A percentile compares a stretch with the other conserved stretches of the same genome.
phyloP scores from a whole-genome alignment of 2,329 filamentous ascomycete genomes.

The Sarocladium strictum region DNA sequence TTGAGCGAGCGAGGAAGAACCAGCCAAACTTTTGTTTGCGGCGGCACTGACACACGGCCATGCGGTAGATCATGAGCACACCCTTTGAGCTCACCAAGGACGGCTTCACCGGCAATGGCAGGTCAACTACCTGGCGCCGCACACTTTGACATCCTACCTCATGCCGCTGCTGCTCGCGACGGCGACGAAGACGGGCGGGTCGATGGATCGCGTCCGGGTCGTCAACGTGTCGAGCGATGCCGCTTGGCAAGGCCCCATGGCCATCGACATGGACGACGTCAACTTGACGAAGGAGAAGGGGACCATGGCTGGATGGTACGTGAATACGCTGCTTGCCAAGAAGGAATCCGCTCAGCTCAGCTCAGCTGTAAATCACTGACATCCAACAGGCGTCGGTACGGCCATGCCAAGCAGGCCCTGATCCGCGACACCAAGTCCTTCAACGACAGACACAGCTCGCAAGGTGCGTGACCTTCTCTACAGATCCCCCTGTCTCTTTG shows the following conservation, averaged over 20 bases:
- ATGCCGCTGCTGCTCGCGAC: background rate
- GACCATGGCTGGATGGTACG: conserved; percentile 15
- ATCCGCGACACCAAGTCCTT: conserved; percentile 11
- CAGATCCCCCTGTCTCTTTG: no score
- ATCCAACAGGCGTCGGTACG: conserved; percentile 7
- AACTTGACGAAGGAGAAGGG: conserved; percentile 17
- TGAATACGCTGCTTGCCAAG: no score
- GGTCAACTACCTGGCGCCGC: conserved; percentile 40
- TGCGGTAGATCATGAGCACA: conserved; percentile 29
- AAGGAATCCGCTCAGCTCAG: no score
- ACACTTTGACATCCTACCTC: background rate
- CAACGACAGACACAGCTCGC: conserved; percentile 14
- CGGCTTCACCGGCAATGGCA: conserved; percentile 44
- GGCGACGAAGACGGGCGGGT: background rate
- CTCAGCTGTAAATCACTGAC: background rate
- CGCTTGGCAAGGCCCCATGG: conserved; percentile 14
- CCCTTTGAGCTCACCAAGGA: conserved; percentile 30
- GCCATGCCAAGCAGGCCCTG: conserved; percentile 10
- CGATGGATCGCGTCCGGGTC: conserved; percentile 15
- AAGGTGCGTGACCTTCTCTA: no score
- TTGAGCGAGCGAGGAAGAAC: no score
- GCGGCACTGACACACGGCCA: background rate
- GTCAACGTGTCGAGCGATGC: conserved; percentile 20
- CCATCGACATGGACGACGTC: conserved; percentile 17
- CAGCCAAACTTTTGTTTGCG: background rate